Percentiles rank a stretch among this genome's conserved stretches.
phyloP scores from a whole-genome alignment of 805 yeast species.

The Candida xyloterini region DNA sequence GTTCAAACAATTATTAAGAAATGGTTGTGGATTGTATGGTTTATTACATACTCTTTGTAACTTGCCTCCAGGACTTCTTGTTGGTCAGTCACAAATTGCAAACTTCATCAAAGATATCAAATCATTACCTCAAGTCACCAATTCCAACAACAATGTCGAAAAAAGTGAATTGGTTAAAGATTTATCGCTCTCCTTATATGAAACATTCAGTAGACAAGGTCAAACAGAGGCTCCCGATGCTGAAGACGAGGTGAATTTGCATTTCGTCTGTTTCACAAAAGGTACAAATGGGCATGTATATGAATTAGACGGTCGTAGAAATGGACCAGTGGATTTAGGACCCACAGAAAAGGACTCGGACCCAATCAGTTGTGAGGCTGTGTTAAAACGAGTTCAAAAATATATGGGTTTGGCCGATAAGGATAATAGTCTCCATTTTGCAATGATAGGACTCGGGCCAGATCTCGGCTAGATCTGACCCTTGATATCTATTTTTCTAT shows the following conservation, averaged over 20 bases:
- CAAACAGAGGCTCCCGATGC: conserved; percentile 68
- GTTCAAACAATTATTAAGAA: conserved; percentile 80
- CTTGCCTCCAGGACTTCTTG: conserved; percentile 43
- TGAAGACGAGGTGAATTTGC: conserved; percentile 55
- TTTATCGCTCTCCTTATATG: conserved; percentile 34
- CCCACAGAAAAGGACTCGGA: conserved; percentile 36
- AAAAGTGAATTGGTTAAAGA: conserved; percentile 29
- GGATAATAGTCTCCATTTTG: conserved; percentile 58
- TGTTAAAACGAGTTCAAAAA: conserved; percentile 56
- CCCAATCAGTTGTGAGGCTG: conserved; percentile 49
- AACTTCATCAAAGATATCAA: conserved; percentile 19
- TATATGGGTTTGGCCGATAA: conserved; percentile 66
- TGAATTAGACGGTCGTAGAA: conserved; percentile 87
- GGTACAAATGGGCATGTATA: conserved; percentile 54
- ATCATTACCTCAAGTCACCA: conserved; percentile 11
- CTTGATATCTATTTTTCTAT: conserved; percentile 76
- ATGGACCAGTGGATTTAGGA: conserved; percentile 69
- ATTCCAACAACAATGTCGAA: conserved; percentile 21
- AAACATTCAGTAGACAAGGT: conserved; percentile 49
- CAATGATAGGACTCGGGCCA: conserved; percentile 75
- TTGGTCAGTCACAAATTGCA: conserved; percentile 33
- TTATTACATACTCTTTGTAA: conserved; percentile 59
- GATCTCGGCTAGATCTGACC: conserved; percentile 66
- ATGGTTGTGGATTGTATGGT: conserved; percentile 93
- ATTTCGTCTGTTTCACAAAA: conserved; percentile 73